These are phyloP conservation scores for Bocquillonia castaneifolia DNA, from an alignment of 441 rosid genomes.

Conservation along the genomic window DNA sequence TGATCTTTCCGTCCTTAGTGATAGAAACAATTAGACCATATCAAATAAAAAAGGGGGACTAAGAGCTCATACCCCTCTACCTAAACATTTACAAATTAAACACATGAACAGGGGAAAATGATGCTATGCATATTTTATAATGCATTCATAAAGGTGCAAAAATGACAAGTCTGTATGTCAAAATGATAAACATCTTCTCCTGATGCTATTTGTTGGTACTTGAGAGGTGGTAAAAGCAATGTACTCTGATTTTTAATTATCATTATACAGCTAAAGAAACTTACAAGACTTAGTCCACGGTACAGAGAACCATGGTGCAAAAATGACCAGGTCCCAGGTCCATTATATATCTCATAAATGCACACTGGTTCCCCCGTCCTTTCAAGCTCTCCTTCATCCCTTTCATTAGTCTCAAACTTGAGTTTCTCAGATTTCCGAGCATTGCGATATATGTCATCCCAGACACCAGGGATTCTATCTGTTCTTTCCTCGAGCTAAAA, in stretches of 20 bases:
- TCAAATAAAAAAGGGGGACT: too few relatives aligned
- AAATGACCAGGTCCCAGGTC: conserved; percentile 97
- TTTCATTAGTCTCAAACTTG: conserved; percentile 83
- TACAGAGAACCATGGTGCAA: conserved; percentile 95
- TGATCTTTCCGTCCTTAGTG: neutral
- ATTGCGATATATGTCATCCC: conserved; percentile 91
- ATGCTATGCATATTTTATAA: neutral
- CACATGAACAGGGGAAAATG: neutral
- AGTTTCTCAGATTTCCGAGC: conserved; percentile 88
- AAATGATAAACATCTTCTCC: neutral
- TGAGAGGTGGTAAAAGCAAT: neutral
- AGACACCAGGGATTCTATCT: conserved; percentile 58
- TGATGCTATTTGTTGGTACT: neutral
- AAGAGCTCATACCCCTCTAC: neutral
- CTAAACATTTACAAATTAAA: neutral
- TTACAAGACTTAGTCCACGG: conserved; percentile 95
- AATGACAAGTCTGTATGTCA: neutral
- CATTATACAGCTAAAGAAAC: conserved; percentile 26
- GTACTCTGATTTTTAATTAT: neutral
- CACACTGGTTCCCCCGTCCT: conserved; percentile 93
- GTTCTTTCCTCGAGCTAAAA: conserved; percentile 86
- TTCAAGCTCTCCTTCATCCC: conserved; percentile 99
- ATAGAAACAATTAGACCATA: neutral
- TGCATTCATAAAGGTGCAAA: neutral
- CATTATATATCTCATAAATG: conserved; percentile 86